Conservation (phyloP, 306 rosid genomes). For the Trichosanthes cucumerina region DNA sequence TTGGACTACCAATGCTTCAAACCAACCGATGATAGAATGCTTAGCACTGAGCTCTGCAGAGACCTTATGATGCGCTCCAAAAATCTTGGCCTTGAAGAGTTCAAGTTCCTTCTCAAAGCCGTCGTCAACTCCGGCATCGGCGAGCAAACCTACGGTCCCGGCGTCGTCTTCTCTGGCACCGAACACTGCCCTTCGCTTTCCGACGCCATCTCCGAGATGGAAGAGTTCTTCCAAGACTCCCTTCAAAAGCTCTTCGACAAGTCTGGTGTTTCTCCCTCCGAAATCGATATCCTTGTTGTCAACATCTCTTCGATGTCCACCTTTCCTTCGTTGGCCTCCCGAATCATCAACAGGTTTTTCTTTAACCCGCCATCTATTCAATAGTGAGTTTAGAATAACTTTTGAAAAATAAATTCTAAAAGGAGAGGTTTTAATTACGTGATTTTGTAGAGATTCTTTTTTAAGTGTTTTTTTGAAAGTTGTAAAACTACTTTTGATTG, state of each 20-base stretch:
- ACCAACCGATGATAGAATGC: constrained; percentile 63
- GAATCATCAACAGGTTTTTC: constrained; percentile 32
- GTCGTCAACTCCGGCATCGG: constrained; percentile 84
- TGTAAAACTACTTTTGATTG: no score
- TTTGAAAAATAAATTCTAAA: no score
- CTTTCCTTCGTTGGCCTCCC: constrained; percentile 47
- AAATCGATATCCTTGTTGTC: constrained; percentile 67
- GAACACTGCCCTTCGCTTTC: constrained; percentile 34
- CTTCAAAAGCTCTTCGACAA: constrained; percentile 36
- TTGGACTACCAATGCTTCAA: constrained; percentile 59
- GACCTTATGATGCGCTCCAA: constrained; percentile 36
- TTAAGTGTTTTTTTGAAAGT: no score
- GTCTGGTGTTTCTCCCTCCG: constrained; percentile 35
- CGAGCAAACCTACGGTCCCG: constrained; percentile 80
- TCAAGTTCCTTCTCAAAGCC: constrained; percentile 72
- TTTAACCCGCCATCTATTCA: neutral
- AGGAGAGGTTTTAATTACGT: no score
- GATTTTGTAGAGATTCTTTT: no score
- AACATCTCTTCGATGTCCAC: constrained; percentile 54
- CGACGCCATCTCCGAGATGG: constrained; percentile 53
- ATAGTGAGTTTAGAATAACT: no score
- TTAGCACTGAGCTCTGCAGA: constrained; percentile 43
- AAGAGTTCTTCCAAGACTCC: constrained; percentile 61
- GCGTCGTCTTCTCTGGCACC: constrained; percentile 40
- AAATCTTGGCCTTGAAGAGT: constrained; percentile 50